Conservation (phyloP, 306 rosid species). For the Astragalus glycyphyllos region DNA sequence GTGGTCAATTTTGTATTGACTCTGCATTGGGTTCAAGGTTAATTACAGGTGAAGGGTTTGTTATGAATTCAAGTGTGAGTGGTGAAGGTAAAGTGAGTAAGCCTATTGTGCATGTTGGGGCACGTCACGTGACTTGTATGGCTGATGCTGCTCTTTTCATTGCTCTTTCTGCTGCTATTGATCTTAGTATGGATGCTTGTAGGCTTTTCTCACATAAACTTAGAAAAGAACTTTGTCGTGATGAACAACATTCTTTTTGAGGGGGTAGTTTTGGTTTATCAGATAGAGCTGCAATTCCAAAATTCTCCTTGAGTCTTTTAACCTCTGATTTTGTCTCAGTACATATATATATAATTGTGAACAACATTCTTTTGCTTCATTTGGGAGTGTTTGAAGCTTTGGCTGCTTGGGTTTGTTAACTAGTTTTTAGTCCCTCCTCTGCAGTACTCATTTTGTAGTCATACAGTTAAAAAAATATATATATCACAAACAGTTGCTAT, state of each 20-base stretch:
- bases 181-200: constrained; percentile 94
- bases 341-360: background rate
- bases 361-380: constrained; percentile 37
- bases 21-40: constrained; percentile 53
- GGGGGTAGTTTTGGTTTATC: background rate
- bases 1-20: constrained; percentile 81
- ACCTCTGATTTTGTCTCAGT: constrained; percentile 32
- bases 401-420: constrained; percentile 39
- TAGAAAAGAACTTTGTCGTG: constrained; percentile 72
- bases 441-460: background rate
- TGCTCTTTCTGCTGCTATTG: constrained; percentile 81
- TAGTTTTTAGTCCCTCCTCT: constrained; percentile 34
- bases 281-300: no score
- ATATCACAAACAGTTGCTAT: constrained; percentile 37
- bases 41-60: constrained; percentile 65
- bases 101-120: constrained; percentile 77
- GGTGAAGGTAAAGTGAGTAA: constrained; percentile 88
- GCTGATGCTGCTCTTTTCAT: constrained; percentile 80
- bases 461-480: constrained; percentile 15
- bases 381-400: constrained; percentile 36
- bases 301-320: background rate
- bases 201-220: constrained; percentile 76
- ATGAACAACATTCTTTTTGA: constrained; percentile 51
- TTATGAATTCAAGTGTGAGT: constrained; percentile 76
- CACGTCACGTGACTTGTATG: constrained; percentile 79